phyloP scores from a whole-genome alignment of 2,329 filamentous ascomycete species.

The Trichoderma semiorbis region DNA sequence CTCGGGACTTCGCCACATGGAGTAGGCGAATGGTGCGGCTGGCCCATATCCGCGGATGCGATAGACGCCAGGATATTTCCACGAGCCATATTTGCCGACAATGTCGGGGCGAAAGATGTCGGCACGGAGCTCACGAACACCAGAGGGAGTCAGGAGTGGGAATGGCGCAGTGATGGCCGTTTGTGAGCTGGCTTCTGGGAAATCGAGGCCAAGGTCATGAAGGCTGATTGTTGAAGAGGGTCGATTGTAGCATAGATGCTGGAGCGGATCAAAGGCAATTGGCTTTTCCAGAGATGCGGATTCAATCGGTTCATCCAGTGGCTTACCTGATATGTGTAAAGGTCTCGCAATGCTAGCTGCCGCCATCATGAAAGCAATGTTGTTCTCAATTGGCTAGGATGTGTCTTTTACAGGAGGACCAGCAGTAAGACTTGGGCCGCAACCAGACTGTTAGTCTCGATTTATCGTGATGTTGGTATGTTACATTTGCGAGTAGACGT shows the following conservation, averaged over 20 bases:
- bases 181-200: conserved; percentile 8
- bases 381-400: neutral
- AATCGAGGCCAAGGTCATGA: conserved; percentile 4
- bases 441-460: neutral
- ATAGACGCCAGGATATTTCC: conserved; percentile 18
- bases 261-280: neutral
- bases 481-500: neutral
- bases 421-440: neutral
- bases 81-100: conserved; percentile 16
- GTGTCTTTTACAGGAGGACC: neutral
- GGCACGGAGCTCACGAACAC: conserved; percentile 6
- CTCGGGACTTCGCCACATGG: conserved; percentile 51
- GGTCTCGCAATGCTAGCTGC: neutral
- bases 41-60: conserved; percentile 15
- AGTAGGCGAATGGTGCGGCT: conserved; percentile 4
- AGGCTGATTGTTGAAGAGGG: conserved; percentile 13
- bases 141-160: conserved; percentile 3
- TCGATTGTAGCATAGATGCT: conserved; percentile 7
- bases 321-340: neutral
- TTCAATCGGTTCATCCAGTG: neutral
- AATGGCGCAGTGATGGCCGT: conserved; percentile 16
- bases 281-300: neutral
- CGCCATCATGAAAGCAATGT: neutral
- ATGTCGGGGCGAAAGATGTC: conserved; percentile 16
- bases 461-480: neutral